Base-by-base conservation (phyloP, 2,329 filamentous ascomycete species). In the Alternaria rosae region DNA sequence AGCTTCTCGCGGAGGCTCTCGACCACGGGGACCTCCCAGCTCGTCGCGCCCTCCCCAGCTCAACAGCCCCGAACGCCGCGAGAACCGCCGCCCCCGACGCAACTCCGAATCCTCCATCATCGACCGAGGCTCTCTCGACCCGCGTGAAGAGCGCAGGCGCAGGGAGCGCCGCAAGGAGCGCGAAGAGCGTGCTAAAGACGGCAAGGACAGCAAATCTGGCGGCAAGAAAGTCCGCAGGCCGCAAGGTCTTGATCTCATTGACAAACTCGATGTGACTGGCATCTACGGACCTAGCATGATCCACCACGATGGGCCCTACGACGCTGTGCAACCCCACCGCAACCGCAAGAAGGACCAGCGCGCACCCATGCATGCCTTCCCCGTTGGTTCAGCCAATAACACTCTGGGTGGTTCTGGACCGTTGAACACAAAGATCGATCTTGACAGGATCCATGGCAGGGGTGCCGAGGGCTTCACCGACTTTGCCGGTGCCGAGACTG, bases 221-320 rank as follows among this genome's bases (percentile, higher is more conserved):
- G 59, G 71, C 51, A 72, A 73, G 65, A 66, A 65, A 28, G 74
- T 80, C 32, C 77, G 72, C 73, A 81, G 79, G 70, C 82, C 82
- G 13, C 78, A 81, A 53, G 81, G 85, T 30, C 79, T 98, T 67
- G 95, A 99, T 78, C 87, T 98, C 47, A 98, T 99, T 73, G 95
- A 99, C 82, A 94, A 97, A 78, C 84, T 99, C 68, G 95, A 98
- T 82, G 94, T 95, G 65, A 97, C 94, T 5, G 94, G 94, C 78
- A 96, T 98, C 70, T 97, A 97, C 76, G 94, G 95, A 59, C 92
- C 91, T 72, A 94, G 94, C 81, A 84, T 97, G 70, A 97, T 98
- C 81, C 95, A 99, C 74, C 95, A 99, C 76, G 95, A 98, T 74
- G 95, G 95, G 1, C 95, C 95, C 5, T 99, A 97, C 73, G 95